A percentile compares a stretch with the other conserved stretches of the same genome.
These are phyloP conservation scores for Fragilaria radians DNA, from an alignment of 108 stramenopile species.

Conservation along the genomic window DNA sequence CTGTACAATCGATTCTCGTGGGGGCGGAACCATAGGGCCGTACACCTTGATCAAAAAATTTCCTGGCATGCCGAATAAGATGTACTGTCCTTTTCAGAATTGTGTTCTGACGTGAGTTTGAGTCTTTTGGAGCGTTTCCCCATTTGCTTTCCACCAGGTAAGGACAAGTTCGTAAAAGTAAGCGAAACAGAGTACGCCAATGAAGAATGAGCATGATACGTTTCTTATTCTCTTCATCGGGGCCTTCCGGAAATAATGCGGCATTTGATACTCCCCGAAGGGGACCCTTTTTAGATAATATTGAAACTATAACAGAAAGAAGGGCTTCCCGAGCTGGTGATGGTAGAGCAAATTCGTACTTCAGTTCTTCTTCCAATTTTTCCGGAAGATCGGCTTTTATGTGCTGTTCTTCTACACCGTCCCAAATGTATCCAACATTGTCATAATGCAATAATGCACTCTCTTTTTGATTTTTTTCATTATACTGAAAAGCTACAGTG, in stretches of 20 bases:
- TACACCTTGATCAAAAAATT: conserved; percentile 77
- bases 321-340: conserved; percentile 66
- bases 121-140: conserved; percentile 38
- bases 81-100: conserved; percentile 61
- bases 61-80: conserved; percentile 66
- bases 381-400: conserved; percentile 2
- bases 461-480: conserved; percentile 10
- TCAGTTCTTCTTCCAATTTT: conserved; percentile 33
- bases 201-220: conserved; percentile 58
- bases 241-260: conserved; percentile 31
- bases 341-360: conserved; percentile 60
- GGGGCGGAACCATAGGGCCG: conserved; percentile 22
- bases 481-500: conserved; percentile 32
- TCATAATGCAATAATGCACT: conserved; percentile 40
- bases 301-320: conserved; percentile 45
- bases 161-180: conserved; percentile 75
- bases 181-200: conserved; percentile 58
- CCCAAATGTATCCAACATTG: conserved; percentile 42
- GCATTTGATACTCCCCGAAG: conserved; percentile 68
- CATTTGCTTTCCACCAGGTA: conserved; percentile 76
- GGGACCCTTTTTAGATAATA: conserved; percentile 66
- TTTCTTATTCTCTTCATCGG: background rate
- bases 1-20: conserved; percentile 35
- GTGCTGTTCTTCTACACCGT: conserved; percentile 13
- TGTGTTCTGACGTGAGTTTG: conserved; percentile 46